Evolutionary conservation across 768 basidiomycete genomes (phyloP), one percentile per base, ranked within the genome.

Genomic region (Boletus reticulatus): DNA sequence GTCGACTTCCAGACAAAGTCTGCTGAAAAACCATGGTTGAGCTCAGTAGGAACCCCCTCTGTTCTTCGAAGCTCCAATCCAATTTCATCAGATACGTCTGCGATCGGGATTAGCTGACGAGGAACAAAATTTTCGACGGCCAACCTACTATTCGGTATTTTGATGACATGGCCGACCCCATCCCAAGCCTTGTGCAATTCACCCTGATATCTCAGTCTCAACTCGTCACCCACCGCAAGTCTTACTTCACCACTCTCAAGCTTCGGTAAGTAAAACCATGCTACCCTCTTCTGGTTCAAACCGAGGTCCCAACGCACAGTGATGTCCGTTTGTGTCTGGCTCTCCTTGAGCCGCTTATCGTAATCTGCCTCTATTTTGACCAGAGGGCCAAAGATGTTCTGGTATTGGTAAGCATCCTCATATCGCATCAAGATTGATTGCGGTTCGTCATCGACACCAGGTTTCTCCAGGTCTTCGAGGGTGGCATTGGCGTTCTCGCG

Each of bases 1-100:
- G 97, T 99, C 6, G 94, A 95, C 74, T 99, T 99, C 97, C 97
- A 99, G 6, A 99, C 96, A 66, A 98, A 99, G 71, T 99, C 97
- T n/a, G 89, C 97, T 0, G 92, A 87, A 66, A 97, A 98, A 63
- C 92, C 92, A 68, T 95, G 93, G 0, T 93, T 94, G 73, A 93
- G 84, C 32, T 98, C 96, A 17, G 88, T 84, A 6, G 97, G 97
- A 8, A 96, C 94, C 16, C 93, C 93, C 62, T 98, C 96, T 2
- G 91, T 85, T 45, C 89, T 80, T 54, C 94, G 80, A 24, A 99
- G 78, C 70, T 99, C 97, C 62, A 99, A 77, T 3, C 88, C 96
- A 71, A 99, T 94, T 75, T 99, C 97, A 69, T 99, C 97, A 14
- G 95, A 98, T 17, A 98, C 91, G 72, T 98, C 95, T 97, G 29